Conservation (phyloP, 352 stramenopile genomes). For the Pythium chondricola region DNA sequence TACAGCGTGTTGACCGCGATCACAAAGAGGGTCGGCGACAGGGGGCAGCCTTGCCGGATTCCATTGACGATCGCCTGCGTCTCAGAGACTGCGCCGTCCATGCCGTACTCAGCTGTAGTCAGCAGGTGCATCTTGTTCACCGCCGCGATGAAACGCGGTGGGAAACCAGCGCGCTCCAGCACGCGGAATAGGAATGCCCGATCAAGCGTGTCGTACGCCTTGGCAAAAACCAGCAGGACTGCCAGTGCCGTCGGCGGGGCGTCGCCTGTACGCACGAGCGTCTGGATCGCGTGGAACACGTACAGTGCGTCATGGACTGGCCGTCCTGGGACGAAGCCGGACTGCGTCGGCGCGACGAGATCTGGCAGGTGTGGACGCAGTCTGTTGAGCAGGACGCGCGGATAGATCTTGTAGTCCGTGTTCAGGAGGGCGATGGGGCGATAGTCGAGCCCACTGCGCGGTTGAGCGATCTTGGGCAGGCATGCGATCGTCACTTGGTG, state of each 20-base stretch:
- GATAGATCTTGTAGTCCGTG: constrained; percentile 16
- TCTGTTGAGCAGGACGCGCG: too few relatives aligned
- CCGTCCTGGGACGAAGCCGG: background rate
- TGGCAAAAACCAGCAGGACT: constrained; percentile 4
- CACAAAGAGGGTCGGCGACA: constrained; percentile 3
- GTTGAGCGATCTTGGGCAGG: background rate
- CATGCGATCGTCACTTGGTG: background rate
- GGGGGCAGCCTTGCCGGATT: constrained; percentile 6
- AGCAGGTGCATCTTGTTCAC: background rate
- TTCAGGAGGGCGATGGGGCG: too few relatives aligned
- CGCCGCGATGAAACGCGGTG: background rate
- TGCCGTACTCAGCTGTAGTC: background rate
- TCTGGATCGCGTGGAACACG: background rate
- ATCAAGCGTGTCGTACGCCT: background rate
- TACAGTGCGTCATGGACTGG: too few relatives aligned
- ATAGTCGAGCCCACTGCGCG: constrained; percentile 1
- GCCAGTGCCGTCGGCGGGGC: background rate
- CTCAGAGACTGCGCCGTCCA: background rate
- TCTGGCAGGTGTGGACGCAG: too few relatives aligned
- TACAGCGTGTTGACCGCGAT: constrained; percentile 4
- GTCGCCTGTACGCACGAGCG: background rate
- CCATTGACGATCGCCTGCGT: background rate
- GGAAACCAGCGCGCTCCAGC: background rate
- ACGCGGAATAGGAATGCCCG: background rate
- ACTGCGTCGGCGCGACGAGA: background rate